Base-by-base conservation (phyloP, 208 protist species). In the Leishmania guyanensis region DNA sequence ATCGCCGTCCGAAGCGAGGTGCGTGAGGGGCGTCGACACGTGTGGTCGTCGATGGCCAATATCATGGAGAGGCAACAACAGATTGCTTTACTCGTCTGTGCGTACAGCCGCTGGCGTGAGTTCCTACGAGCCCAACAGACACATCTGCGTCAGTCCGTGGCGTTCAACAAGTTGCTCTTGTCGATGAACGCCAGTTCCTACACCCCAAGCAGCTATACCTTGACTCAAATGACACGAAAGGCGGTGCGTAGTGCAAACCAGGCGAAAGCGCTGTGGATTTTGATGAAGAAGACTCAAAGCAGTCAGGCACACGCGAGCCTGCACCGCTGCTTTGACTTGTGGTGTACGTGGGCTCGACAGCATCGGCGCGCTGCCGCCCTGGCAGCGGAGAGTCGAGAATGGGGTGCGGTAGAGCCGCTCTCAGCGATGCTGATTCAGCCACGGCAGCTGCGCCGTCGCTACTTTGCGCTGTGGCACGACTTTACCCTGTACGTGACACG, bases 121-220 rank as follows among this genome's bases (percentile, higher is more conserved):
- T 75, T 74, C 6, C 54, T 85, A 9, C 75, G 68, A 10, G 51
- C 46, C 17, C 75, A 53, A 56, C 62, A 54, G 50, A 66, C 17
- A 5, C 54, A 70, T 56, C 48, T 81, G 72, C 75, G 77, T 14
- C 88, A 86, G 54, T 79, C 82, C 46, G 43, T 87, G 17, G 79
- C 86, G 29, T 91, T 88, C 80, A 92, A 92, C 82, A 78, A 75
- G 43, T 78, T 95, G 20, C 84, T 92, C 29, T 84, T 95, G 33
- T 89, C 88, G 29, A 88, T 90, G 79, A 89, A 83, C 69, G 83
- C 80, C 64, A 50, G 69, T 46, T 71, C 75, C 54, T 72, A 89
- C 69, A 71, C 66, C 29, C 84, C 84, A 5, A 20, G 9, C 46
- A 48, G 75, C 62, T 75, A 50, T 29, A 68, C 75, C 43, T 54